Evolutionary conservation across 106 monocot genomes (phyloP).

Genomic region (Allium sativum): DNA sequence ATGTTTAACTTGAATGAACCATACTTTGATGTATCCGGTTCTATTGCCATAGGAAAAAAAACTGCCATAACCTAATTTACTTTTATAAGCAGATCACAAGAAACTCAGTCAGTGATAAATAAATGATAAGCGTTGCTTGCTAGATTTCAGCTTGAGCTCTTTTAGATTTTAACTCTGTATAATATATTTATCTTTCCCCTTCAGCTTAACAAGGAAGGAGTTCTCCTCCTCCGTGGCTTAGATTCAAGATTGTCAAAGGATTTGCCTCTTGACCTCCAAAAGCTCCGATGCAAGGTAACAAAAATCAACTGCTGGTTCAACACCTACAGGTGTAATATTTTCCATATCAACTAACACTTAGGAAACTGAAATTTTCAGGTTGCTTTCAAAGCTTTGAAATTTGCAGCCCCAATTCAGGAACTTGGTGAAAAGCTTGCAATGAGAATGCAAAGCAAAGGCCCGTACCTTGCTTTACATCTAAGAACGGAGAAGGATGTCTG

Average conservation of each 20-base stretch:
- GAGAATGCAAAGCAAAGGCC: conserved; percentile 79
- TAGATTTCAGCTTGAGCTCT: neutral
- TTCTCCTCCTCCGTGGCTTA: conserved; percentile 72
- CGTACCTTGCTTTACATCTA: conserved; percentile 76
- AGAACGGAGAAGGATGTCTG: conserved; percentile 93
- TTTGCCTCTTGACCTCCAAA: conserved; percentile 74
- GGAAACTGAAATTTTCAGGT: conserved; percentile 24
- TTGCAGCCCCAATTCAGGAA: conserved; percentile 48
- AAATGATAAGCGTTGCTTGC: too few relatives aligned
- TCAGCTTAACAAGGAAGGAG: conserved; percentile 75
- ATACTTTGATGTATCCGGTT: too few relatives aligned
- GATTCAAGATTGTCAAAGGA: conserved; percentile 92
- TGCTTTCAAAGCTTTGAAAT: conserved; percentile 73
- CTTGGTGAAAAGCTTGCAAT: conserved; percentile 48
- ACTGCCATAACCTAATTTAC: too few relatives aligned
- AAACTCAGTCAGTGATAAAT: too few relatives aligned
- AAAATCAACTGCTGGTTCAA: too few relatives aligned
- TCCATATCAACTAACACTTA: too few relatives aligned
- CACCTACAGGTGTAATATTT: too few relatives aligned
- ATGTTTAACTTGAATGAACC: too few relatives aligned
- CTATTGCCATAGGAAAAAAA: too few relatives aligned
- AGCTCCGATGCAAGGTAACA: conserved; percentile 84
- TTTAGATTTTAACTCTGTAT: neutral
- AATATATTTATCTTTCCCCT: neutral
- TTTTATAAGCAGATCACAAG: too few relatives aligned